Evolutionary conservation across 352 stramenopile species (phyloP), one percentile per base, ranked within the genome.

Genomic region (Plasmopara muralis): DNA sequence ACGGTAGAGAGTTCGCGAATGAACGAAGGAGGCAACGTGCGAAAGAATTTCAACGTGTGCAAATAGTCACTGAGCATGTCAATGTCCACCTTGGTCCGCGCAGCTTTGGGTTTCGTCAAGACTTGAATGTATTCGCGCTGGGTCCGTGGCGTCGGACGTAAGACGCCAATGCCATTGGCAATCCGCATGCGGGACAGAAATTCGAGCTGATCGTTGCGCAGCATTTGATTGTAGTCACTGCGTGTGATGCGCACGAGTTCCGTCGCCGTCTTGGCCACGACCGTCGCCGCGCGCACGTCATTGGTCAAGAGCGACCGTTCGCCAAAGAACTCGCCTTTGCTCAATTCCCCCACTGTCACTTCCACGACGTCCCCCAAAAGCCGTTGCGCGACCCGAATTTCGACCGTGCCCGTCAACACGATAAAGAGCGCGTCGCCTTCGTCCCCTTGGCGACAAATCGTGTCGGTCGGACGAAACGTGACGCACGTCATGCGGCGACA

Each of bases 1-100:
- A 88, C 72, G 5, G 49, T 53, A 42, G 76, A 89, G 1, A 89
- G 62, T 54, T 89, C 79, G 1, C 75, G 76, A 5, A 85, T 68
- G 45, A 89, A 89, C 0, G 70, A 59, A 25, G 74, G 70, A 0
- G 77, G 74, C 16, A 89, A 55, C 34, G 57, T 68, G 12, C 78
- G 78, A 60, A 89, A 89, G 54, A 89, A 89, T 55, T 86, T 85
- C 43, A 89, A 68, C 18, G 73, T 87, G 40, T 85, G 70, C 9
- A 89, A 58, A 35, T 87, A 89, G 50, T 78, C 70, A 33, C 66
- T 78, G 15, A 89, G 72, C 63, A 80, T 76, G 12, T 79, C 74
- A 7, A 87, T 56, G 49, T 87, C 75, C 8, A 47, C 39, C 43
- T 83, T 81, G 6, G 64, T 69, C 16, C 79, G 70, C 14, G 63